These are phyloP conservation scores for Parvularia atlantis DNA, from an alignment of 78 protist species.

Conservation along the genomic window DNA sequence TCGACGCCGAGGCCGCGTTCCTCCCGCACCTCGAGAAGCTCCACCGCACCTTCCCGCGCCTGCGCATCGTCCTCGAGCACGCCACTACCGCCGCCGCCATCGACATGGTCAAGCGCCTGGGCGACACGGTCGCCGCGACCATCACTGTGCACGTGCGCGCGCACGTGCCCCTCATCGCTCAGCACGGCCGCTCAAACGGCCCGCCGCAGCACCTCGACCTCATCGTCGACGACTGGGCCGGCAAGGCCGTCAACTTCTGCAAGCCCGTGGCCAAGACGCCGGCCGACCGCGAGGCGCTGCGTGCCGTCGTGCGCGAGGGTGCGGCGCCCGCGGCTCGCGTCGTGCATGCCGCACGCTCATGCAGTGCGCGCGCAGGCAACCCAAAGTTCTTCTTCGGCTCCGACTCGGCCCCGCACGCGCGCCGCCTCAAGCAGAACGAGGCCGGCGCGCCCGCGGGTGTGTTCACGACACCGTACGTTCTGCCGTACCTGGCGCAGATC, in stretches of 20 bases:
- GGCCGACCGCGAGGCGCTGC: conserved; percentile 16
- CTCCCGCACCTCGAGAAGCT: conserved; percentile 4
- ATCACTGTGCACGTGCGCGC: conserved; percentile 6
- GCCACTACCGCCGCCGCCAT: conserved; percentile 17
- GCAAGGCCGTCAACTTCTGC: conserved; percentile 18
- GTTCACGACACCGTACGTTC: conserved; percentile 7
- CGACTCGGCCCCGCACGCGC: conserved; percentile 29
- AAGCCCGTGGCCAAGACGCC: conserved; percentile 36
- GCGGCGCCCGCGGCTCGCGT: background rate
- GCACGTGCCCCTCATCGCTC: too few species aligned
- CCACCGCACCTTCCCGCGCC: conserved; percentile 11
- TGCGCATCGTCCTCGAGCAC: conserved; percentile 23
- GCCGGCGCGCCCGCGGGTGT: conserved; percentile 11
- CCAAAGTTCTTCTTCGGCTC: conserved; percentile 27
- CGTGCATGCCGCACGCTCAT: too few species aligned
- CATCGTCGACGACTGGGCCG: conserved; percentile 29
- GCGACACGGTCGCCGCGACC: conserved; percentile 22
- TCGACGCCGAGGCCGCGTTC: conserved; percentile 10
- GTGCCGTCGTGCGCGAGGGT: background rate
- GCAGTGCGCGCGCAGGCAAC: background rate
- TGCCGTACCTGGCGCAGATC: conserved; percentile 6
- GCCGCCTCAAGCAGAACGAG: background rate
- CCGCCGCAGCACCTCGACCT: conserved; percentile 21
- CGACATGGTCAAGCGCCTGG: background rate
- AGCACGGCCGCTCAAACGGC: too few species aligned